Conservation (phyloP, 495 filamentous ascomycete genomes). For the Endocarpon pusillum region DNA sequence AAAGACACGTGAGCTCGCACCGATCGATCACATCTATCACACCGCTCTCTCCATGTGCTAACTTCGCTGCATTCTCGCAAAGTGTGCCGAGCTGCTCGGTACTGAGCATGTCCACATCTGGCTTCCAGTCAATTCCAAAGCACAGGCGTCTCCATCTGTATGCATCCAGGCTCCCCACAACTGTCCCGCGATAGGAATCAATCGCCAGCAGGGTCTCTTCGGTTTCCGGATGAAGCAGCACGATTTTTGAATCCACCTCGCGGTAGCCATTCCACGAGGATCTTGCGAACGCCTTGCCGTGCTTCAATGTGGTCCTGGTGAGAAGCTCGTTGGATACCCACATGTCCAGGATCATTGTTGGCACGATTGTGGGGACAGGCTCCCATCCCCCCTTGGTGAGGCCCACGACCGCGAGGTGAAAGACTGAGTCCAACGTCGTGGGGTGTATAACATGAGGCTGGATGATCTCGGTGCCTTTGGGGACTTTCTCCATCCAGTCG, state of each 20-base stretch:
- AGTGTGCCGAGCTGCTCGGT: neutral
- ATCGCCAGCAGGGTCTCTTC: no score
- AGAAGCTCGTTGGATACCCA: neutral
- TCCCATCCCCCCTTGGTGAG: neutral
- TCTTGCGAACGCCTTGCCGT: no score
- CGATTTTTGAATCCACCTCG: no score
- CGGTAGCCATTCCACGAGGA: no score
- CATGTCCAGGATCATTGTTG: neutral
- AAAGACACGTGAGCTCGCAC: neutral
- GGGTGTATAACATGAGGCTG: constrained; percentile 17
- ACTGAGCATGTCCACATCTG: neutral
- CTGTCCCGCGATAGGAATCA: no score
- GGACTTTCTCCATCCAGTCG: constrained; percentile 7
- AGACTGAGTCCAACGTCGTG: constrained; percentile 14
- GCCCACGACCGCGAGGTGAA: neutral
- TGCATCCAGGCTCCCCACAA: no score
- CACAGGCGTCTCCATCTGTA: neutral
- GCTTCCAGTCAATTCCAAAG: neutral
- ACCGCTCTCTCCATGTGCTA: neutral
- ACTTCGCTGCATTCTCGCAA: neutral
- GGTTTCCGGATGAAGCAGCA: no score
- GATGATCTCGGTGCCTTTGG: neutral
- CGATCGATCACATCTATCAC: neutral
- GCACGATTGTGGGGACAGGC: neutral
- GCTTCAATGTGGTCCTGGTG: no score